phyloP scores from a whole-genome alignment of 192 early-diverging fungal species.

The Geranomyces variabilis region DNA sequence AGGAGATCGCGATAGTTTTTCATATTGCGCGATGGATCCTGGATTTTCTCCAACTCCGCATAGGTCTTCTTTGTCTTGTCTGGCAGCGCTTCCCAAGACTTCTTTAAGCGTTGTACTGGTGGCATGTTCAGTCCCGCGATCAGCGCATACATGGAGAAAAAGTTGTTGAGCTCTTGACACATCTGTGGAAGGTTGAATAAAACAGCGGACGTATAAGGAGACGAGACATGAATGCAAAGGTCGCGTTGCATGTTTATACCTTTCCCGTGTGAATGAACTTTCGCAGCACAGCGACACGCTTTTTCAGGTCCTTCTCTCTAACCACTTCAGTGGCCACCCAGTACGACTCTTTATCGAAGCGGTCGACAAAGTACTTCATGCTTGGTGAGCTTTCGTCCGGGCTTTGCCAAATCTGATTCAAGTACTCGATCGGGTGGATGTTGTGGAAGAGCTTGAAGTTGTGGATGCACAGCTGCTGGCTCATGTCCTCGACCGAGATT shows the following conservation, averaged over 20 bases:
- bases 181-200: slow-evolving; percentile 39
- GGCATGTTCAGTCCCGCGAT: slow-evolving; percentile 58
- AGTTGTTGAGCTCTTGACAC: slow-evolving; percentile 61
- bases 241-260: slow-evolving; percentile 31
- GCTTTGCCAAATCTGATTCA: slow-evolving; percentile 63
- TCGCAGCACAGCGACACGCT: slow-evolving; percentile 43
- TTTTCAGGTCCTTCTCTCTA: slow-evolving; percentile 57
- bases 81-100: slow-evolving; percentile 62
- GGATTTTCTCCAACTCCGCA: slow-evolving; percentile 56
- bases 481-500: slow-evolving; percentile 47
- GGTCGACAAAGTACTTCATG: slow-evolving; percentile 56
- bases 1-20: slow-evolving; percentile 59
- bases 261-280: slow-evolving; percentile 60
- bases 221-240: neutral
- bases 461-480: slow-evolving; percentile 59
- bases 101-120: slow-evolving; percentile 61
- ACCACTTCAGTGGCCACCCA: slow-evolving; percentile 65
- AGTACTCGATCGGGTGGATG: slow-evolving; percentile 66
- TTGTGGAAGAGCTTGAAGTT: slow-evolving; percentile 58
- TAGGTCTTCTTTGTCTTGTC: slow-evolving; percentile 54
- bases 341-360: slow-evolving; percentile 65
- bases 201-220: too few species aligned
- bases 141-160: slow-evolving; percentile 63
- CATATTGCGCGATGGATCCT: slow-evolving; percentile 66
- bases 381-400: slow-evolving; percentile 55